Evolutionary conservation across 345 rosid species (phyloP), one percentile per base, ranked within the genome.

Genomic region (Zanthoxylum bungeanum): DNA sequence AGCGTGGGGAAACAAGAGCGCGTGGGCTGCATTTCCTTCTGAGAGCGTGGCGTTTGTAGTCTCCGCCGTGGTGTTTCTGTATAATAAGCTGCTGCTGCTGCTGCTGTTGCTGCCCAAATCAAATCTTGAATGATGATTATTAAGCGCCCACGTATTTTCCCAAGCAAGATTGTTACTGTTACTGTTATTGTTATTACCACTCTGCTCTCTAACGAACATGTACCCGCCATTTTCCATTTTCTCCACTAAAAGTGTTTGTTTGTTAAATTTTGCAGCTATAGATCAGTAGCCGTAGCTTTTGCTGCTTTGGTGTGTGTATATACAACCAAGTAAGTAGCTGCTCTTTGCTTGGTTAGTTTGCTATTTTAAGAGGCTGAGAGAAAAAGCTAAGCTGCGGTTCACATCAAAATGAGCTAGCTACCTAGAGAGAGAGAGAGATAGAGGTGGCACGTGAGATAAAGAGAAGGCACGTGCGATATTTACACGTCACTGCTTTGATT

Each of bases 191-290:
- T 16, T 31, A 34, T 61, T 77, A 9, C 66, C 61, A 30, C 74
- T 66, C 58, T 24, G 51, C 21, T 28, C 53, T 25, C 16, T 56
- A 64, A 64, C 17, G 73, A 65, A 78, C 33, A 69, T 28, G 70
- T 70, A 66, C 37, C 79, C 66, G 63, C 78, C 78, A 71, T 64
- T 81, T 70, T 81, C 87, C 85, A 81, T 83, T 22, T n/a, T 69
- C 61, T 73, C 8, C 37, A n/a, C 9, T 10, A 22, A 25, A 7
- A 44, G 5, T n/a, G 40, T 33, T 25, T 37, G 49, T 46, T 27
- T n/a, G n/a, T n/a, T n/a, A n/a, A n/a, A 56, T 11, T 61, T 30
- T 37, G 16, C 49, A 4, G 49, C 16, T 44, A 44, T 3, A 14
- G 1, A 14, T n/a, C n/a, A n/a, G 1, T 14, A 14, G 49, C 49